Conservation (phyloP, 306 rosid species). For the Senna tora region DNA sequence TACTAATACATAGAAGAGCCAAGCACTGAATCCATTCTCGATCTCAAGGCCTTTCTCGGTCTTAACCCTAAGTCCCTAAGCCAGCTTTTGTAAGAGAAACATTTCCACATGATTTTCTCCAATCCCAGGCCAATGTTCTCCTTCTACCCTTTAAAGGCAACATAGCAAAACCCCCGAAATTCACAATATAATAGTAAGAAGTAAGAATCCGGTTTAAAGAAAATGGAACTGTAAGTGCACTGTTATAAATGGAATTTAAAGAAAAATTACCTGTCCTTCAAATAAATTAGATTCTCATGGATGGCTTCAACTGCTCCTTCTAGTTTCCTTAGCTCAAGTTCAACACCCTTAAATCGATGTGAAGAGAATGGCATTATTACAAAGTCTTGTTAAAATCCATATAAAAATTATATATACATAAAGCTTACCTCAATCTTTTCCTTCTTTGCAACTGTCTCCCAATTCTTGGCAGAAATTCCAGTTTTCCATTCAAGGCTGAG, state of each 20-base stretch:
- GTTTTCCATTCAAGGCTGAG: slow-evolving; percentile 65
- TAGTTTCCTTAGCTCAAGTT: slow-evolving; percentile 62
- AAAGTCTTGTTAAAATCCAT: background rate
- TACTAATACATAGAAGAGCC: no score
- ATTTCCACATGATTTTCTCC: slow-evolving; percentile 13
- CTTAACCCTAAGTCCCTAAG: no score
- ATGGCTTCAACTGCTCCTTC: slow-evolving; percentile 64
- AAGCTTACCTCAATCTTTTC: slow-evolving; percentile 56
- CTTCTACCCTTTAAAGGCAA: background rate
- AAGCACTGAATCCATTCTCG: no score
- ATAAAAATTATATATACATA: background rate
- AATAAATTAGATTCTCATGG: slow-evolving; percentile 51
- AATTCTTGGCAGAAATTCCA: slow-evolving; percentile 58
- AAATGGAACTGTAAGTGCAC: slow-evolving; percentile 1
- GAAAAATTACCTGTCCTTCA: slow-evolving; percentile 50
- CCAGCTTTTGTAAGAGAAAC: no score
- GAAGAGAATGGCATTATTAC: background rate
- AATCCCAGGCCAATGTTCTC: background rate
- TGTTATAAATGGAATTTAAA: background rate
- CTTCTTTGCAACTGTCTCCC: slow-evolving; percentile 62
- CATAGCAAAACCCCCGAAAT: background rate
- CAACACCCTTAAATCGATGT: slow-evolving; percentile 56
- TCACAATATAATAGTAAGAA: background rate
- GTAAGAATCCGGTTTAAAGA: slow-evolving; percentile 17
- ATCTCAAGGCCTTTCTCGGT: background rate